Conservation (phyloP, 768 basidiomycete genomes). For the Hemileccinum impolitum region DNA sequence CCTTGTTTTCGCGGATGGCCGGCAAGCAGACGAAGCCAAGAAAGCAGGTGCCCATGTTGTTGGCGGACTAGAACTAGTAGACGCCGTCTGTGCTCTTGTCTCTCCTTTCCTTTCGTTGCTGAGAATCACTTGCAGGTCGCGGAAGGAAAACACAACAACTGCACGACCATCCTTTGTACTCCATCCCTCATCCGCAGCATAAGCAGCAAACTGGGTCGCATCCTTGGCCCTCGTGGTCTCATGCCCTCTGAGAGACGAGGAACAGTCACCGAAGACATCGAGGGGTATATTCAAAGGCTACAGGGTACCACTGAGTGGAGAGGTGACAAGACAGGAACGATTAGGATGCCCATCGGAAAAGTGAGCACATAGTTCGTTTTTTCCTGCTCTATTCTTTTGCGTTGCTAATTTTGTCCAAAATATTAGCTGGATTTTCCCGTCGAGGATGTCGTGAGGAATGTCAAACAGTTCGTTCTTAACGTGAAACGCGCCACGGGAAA, state of each 20-base stretch:
- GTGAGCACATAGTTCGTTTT: conserved; percentile 38
- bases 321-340: conserved; percentile 82
- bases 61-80: conserved; percentile 85
- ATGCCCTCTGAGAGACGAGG: conserved; percentile 96
- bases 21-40: conserved; percentile 77
- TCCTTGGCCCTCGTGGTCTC: conserved; percentile 84
- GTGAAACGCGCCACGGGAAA: conserved; percentile 77
- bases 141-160: conserved; percentile 65
- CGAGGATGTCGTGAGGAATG: conserved; percentile 75
- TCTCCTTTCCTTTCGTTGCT: not conserved
- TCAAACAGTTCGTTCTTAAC: conserved; percentile 68
- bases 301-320: conserved; percentile 90
- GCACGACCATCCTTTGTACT: conserved; percentile 79
- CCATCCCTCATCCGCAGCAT: conserved; percentile 76
- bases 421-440: conserved; percentile 69
- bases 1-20: conserved; percentile 91
- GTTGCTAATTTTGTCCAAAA: conserved; percentile 4
- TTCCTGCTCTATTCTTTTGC: not conserved
- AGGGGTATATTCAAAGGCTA: conserved; percentile 73
- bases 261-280: conserved; percentile 89
- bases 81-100: conserved; percentile 57
- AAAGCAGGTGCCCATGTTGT: conserved; percentile 87
- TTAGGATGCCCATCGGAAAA: conserved; percentile 77
- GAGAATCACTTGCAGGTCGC: conserved; percentile 49
- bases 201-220: conserved; percentile 73